These are phyloP conservation scores for Neofusicoccum sp. DNA, from an alignment of 2,329 filamentous ascomycete species.

Conservation along the genomic window DNA sequence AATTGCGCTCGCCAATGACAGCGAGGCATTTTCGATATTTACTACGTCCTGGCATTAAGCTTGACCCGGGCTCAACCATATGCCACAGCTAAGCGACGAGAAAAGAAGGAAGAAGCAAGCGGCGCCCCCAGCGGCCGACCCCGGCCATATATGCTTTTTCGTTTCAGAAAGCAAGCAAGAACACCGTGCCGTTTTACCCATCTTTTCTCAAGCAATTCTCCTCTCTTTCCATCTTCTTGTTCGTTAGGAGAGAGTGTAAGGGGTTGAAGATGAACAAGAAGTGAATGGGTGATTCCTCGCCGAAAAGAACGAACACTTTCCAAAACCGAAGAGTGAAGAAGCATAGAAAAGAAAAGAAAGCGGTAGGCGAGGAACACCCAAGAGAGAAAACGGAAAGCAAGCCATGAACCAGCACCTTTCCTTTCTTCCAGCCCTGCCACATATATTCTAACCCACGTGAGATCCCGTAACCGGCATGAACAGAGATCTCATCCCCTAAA, in stretches of 20 bases:
- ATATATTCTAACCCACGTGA: slow-evolving; percentile 12
- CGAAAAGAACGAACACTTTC: slow-evolving; percentile 13
- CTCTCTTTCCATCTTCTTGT: not conserved
- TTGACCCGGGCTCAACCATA: slow-evolving; percentile 7
- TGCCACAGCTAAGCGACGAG: slow-evolving; percentile 27
- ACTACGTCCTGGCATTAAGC: not conserved
- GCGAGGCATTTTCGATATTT: slow-evolving; percentile 7
- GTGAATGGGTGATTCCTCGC: not conserved
- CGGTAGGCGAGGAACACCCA: slow-evolving; percentile 1
- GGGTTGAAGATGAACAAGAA: not conserved
- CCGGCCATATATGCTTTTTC: slow-evolving; percentile 15
- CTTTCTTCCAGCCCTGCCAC: not conserved
- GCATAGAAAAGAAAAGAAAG: slow-evolving; percentile 9
- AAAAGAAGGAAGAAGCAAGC: slow-evolving; percentile 27
- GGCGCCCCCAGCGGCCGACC: not conserved
- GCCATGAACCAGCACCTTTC: slow-evolving; percentile 1
- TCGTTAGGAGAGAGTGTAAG: not conserved
- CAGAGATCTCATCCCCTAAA: slow-evolving; percentile 9
- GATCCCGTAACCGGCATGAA: slow-evolving; percentile 17
- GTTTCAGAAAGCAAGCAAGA: slow-evolving; percentile 1
- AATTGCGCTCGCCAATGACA: not conserved
- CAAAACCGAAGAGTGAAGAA: slow-evolving; percentile 5
- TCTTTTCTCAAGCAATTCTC: not conserved
- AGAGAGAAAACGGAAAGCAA: slow-evolving; percentile 3
- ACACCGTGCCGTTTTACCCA: slow-evolving; percentile 5